Evolutionary conservation across 2,329 filamentous ascomycete species (phyloP).

Genomic region (Ascochyta rabiei): DNA sequence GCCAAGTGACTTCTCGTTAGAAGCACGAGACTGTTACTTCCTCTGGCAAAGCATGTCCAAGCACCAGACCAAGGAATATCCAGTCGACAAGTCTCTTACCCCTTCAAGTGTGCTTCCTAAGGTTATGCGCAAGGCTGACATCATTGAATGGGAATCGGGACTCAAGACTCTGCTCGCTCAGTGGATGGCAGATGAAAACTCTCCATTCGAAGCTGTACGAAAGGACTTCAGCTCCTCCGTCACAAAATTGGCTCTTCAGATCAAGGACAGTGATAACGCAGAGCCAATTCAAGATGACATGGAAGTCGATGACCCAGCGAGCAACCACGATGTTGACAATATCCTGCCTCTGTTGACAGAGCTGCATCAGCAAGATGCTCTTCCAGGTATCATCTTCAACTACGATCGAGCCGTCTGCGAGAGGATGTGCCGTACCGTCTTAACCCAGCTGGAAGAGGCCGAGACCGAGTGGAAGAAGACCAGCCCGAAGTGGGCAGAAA

Average conservation of each 20-base stretch:
- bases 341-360: constrained; percentile 65
- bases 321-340: constrained; percentile 44
- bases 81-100: constrained; percentile 57
- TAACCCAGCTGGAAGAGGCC: constrained; percentile 59
- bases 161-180: constrained; percentile 64
- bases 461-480: constrained; percentile 64
- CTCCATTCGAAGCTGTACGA: constrained; percentile 60
- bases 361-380: constrained; percentile 66
- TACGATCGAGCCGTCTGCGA: constrained; percentile 74
- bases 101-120: constrained; percentile 58
- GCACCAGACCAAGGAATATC: constrained; percentile 59
- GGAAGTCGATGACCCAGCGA: constrained; percentile 33
- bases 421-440: constrained; percentile 58
- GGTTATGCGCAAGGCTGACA: constrained; percentile 68
- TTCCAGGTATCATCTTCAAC: constrained; percentile 79
- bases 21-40: constrained; percentile 71
- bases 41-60: constrained; percentile 70
- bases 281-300: constrained; percentile 17
- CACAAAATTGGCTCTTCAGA: constrained; percentile 12
- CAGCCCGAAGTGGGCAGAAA: constrained; percentile 65
- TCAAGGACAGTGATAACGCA: constrained; percentile 5
- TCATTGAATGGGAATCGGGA: constrained; percentile 67
- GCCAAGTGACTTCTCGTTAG: constrained; percentile 70
- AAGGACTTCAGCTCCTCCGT: constrained; percentile 48
- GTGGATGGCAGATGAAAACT: constrained; percentile 65